Percentiles rank a stretch among this genome's conserved stretches.
Evolutionary conservation across 176 grass and related monocot species (phyloP).

Genomic region (Coix lacrymajobi): DNA sequence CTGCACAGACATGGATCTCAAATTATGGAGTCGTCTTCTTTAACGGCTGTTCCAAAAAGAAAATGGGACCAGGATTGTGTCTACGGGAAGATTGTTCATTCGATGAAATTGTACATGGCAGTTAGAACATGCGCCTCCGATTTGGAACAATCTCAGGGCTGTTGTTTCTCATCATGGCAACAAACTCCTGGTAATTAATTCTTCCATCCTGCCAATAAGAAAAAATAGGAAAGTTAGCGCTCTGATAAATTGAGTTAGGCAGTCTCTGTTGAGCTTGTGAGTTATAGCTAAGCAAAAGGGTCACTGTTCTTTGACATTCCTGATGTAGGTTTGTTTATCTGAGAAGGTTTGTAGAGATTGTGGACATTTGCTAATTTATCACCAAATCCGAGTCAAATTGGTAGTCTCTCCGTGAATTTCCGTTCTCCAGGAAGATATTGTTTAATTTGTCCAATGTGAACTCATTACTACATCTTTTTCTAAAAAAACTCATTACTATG

Average conservation of each 20-base stretch:
- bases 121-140: constrained; percentile 52
- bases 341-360: neutral
- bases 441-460: neutral
- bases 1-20: neutral
- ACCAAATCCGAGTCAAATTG: neutral
- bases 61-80: constrained; percentile 10
- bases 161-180: constrained; percentile 91
- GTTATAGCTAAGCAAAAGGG: constrained; percentile 10
- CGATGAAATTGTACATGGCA: neutral
- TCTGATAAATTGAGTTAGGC: neutral
- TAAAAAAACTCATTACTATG: neutral
- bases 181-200: constrained; percentile 98
- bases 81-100: neutral
- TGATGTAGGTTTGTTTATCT: neutral
- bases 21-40: neutral
- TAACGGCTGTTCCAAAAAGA: constrained; percentile 1
- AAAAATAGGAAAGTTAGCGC: constrained; percentile 16
- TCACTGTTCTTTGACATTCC: neutral
- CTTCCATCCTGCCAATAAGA: constrained; percentile 70
- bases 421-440: neutral
- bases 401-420: neutral
- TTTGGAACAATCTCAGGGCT: constrained; percentile 59
- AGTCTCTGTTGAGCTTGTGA: neutral
- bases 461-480: neutral
- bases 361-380: neutral